Conservation (phyloP, 306 rosid genomes). For the Benincasa hispida region DNA sequence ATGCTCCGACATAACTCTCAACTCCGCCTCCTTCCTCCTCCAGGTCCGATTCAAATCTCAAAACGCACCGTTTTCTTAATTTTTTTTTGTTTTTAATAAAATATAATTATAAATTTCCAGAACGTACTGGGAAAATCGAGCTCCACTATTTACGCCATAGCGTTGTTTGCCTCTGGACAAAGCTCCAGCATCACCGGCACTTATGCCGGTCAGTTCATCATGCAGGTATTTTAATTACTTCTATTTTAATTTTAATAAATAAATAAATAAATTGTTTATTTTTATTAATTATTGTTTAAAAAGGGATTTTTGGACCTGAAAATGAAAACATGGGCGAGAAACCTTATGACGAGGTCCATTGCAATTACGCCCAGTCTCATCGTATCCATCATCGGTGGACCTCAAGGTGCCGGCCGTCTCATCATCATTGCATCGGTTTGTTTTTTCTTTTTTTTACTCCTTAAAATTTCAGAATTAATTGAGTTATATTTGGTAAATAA, state of each 20-base stretch:
- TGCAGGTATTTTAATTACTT: slow-evolving; percentile 52
- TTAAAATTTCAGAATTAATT: too few species aligned
- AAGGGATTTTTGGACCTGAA: slow-evolving; percentile 83
- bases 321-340: slow-evolving; percentile 68
- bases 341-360: slow-evolving; percentile 54
- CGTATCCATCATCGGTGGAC: slow-evolving; percentile 60
- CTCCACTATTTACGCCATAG: slow-evolving; percentile 65
- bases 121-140: slow-evolving; percentile 78
- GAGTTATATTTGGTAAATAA: too few species aligned
- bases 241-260: not conserved
- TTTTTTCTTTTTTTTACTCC: not conserved
- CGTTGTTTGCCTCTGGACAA: slow-evolving; percentile 83
- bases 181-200: slow-evolving; percentile 94
- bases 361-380: slow-evolving; percentile 84
- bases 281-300: not conserved
- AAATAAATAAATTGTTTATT: not conserved
- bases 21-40: slow-evolving; percentile 75
- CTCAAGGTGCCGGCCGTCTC: slow-evolving; percentile 37
- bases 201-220: slow-evolving; percentile 76
- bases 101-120: slow-evolving; percentile 9
- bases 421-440: slow-evolving; percentile 64
- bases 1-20: slow-evolving; percentile 51
- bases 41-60: slow-evolving; percentile 18
- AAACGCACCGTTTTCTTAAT: not conserved
- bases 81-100: too few species aligned